Percentiles rank a stretch among this genome's conserved stretches.
Evolutionary conservation across 768 basidiomycete species (phyloP).

Genomic region (Macrocybe gigantea): DNA sequence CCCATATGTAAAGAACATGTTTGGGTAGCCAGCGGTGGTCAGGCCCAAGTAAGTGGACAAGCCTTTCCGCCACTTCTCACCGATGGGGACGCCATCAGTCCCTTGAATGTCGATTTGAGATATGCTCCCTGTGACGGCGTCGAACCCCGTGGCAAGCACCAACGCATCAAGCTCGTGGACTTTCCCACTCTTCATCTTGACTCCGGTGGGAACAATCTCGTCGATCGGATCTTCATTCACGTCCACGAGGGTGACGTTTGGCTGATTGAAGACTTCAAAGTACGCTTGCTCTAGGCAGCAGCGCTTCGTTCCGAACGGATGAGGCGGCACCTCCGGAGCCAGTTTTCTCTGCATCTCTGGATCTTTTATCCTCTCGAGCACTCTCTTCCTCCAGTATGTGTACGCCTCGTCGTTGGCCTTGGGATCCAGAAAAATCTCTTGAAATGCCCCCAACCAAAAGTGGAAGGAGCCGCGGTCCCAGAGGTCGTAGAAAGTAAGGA

Average conservation of each 20-base stretch:
- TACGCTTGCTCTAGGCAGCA: slow-evolving; percentile 14
- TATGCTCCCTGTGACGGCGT: slow-evolving; percentile 17
- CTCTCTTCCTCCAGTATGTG: slow-evolving; percentile 19
- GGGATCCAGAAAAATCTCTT: slow-evolving; percentile 11
- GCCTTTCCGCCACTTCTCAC: slow-evolving; percentile 17
- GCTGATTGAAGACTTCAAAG: slow-evolving; percentile 19
- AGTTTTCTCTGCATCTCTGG: slow-evolving; percentile 16
- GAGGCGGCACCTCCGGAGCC: slow-evolving; percentile 14
- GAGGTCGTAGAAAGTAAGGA: slow-evolving; percentile 13
- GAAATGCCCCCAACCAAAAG: slow-evolving; percentile 12
- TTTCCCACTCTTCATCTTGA: slow-evolving; percentile 13
- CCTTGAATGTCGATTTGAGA: slow-evolving; percentile 15
- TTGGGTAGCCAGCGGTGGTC: slow-evolving; percentile 14
- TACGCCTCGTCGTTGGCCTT: slow-evolving; percentile 16
- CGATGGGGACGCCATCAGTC: slow-evolving; percentile 10
- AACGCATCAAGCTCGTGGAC: slow-evolving; percentile 16
- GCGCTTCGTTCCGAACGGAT: slow-evolving; percentile 21
- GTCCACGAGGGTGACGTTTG: slow-evolving; percentile 16
- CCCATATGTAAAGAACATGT: slow-evolving; percentile 21
- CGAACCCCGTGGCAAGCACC: slow-evolving; percentile 18
- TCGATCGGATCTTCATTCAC: slow-evolving; percentile 14
- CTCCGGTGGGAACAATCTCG: slow-evolving; percentile 14
- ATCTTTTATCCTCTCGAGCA: slow-evolving; percentile 12
- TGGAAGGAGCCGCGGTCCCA: slow-evolving; percentile 17
- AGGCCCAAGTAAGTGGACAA: slow-evolving; percentile 18